phyloP scores from a whole-genome alignment of 2,329 filamentous ascomycete genomes.

The Dactylonectria macrodidyma region DNA sequence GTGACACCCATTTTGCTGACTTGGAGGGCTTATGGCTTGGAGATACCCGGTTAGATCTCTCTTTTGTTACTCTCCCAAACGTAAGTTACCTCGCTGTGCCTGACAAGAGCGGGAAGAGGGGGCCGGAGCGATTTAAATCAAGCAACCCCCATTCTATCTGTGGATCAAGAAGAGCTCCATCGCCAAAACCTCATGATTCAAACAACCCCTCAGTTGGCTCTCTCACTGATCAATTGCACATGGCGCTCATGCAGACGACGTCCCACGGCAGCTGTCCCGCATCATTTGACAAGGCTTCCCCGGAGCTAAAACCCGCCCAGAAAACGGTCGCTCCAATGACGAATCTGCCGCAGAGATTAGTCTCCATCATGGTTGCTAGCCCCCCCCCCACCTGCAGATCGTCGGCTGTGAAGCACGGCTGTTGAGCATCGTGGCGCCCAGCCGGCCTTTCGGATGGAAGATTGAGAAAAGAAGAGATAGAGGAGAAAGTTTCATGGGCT shows the following conservation, averaged over 20 bases:
- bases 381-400: constrained; percentile 46
- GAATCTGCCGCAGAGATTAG: constrained; percentile 26
- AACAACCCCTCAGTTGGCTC: constrained; percentile 31
- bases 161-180: constrained; percentile 23
- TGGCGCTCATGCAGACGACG: constrained; percentile 18
- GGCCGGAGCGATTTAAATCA: constrained; percentile 23
- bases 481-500: not conserved
- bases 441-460: not conserved
- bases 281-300: constrained; percentile 22
- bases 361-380: constrained; percentile 39
- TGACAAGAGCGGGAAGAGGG: constrained; percentile 3
- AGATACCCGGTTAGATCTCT: not conserved
- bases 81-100: not conserved
- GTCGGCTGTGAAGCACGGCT: constrained; percentile 47
- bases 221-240: not conserved
- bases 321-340: constrained; percentile 41
- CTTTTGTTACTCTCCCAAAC: not conserved
- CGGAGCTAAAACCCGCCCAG: constrained; percentile 30
- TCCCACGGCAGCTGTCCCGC: constrained; percentile 26
- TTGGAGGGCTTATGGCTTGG: not conserved
- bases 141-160: not conserved
- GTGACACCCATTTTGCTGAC: constrained; percentile 42
- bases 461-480: not conserved
- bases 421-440: constrained; percentile 38
- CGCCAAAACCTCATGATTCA: not conserved